These are phyloP conservation scores for Discostella stelligeroides DNA, from an alignment of 108 stramenopile species.

Conservation along the genomic window DNA sequence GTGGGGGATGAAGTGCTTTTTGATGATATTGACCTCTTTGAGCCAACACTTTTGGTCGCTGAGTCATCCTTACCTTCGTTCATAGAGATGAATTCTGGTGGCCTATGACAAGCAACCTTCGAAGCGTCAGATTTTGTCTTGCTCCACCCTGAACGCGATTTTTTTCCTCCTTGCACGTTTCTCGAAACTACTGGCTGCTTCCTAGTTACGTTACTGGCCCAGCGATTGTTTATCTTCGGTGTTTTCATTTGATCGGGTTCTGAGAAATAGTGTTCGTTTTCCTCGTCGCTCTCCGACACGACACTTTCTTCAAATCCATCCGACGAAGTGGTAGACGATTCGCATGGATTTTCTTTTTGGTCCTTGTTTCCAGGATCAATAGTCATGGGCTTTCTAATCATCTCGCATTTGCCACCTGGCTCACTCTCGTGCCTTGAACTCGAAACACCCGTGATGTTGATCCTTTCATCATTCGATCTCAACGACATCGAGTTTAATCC, in stretches of 20 bases:
- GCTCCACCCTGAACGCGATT: neutral
- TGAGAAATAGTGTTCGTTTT: neutral
- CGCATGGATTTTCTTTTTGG: neutral
- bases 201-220: neutral
- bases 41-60: neutral
- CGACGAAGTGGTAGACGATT: neutral
- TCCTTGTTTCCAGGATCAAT: neutral
- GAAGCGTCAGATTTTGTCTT: neutral
- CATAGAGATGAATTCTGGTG: neutral
- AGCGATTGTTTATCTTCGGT: conserved; percentile 1
- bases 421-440: neutral
- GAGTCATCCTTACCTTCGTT: neutral
- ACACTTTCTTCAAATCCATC: neutral
- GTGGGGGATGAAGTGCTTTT: neutral
- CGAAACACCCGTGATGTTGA: neutral
- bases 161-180: neutral
- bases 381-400: neutral
- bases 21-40: conserved; percentile 2
- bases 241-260: conserved; percentile 3
- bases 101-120: neutral
- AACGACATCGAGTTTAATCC: neutral
- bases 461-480: neutral
- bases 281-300: neutral
- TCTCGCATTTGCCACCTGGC: neutral
- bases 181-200: neutral